phyloP scores from a whole-genome alignment of 768 basidiomycete species.

The Saitozyma sp. region DNA sequence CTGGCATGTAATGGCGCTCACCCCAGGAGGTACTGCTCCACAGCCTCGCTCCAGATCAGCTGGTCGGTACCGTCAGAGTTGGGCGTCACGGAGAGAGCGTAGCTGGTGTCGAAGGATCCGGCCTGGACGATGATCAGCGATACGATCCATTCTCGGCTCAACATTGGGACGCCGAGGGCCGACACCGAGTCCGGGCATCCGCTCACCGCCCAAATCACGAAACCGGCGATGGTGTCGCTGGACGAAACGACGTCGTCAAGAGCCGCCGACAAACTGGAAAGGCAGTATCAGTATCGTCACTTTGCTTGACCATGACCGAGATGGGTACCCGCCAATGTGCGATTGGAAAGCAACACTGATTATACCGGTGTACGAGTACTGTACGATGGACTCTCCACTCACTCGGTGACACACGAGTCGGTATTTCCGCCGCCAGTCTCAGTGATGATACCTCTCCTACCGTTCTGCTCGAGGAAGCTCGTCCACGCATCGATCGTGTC shows the following conservation, averaged over 20 bases:
- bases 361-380: too few relatives aligned
- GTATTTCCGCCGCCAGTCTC: constrained; percentile 65
- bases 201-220: constrained; percentile 59
- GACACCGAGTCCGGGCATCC: too few relatives aligned
- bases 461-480: constrained; percentile 56
- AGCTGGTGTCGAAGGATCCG: constrained; percentile 60
- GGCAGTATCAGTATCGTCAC: constrained; percentile 11
- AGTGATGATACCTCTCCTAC: constrained; percentile 62
- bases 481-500: constrained; percentile 56
- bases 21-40: constrained; percentile 33
- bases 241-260: too few relatives aligned
- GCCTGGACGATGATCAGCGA: constrained; percentile 24
- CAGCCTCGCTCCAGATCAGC: constrained; percentile 32
- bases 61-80: constrained; percentile 53
- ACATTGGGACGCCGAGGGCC: too few relatives aligned
- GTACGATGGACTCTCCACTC: too few relatives aligned
- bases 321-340: too few relatives aligned
- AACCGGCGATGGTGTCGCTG: constrained; percentile 55
- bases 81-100: constrained; percentile 60
- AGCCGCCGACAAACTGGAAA: constrained; percentile 55
- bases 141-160: too few relatives aligned
- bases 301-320: too few relatives aligned
- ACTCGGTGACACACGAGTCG: constrained; percentile 56
- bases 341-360: too few relatives aligned
- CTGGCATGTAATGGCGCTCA: background rate